Base-by-base conservation (phyloP, 2,329 filamentous ascomycete genomes). In the Allantophomopsis lycopodina region DNA sequence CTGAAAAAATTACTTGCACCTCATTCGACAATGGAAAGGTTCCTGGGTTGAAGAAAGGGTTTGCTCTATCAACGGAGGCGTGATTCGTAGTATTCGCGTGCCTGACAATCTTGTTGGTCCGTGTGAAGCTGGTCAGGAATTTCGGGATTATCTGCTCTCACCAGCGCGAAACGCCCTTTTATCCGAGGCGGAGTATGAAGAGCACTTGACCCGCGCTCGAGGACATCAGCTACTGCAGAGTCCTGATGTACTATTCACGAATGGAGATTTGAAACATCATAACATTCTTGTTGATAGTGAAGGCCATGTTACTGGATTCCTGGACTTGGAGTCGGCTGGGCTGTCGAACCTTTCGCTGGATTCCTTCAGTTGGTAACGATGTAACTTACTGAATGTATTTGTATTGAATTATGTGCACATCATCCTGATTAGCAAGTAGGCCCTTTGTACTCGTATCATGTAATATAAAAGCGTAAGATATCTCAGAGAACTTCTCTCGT, bases 261-360 rank as follows among this genome's bases (percentile, higher is more conserved):
- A 74, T 53, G 61, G 61, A 4, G 69, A 75, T 48, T 55, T 74
- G 7, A 56, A 56, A 16, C 59, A 58, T 10, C 49, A 60, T 13
- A 70, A 69, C 43, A 64, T 70, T 17, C 43, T 69, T 7, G 51
- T 61, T 2, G 45, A 53, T 13, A 39, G 47, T 5, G 58, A 56
- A 5, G 59, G 59, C 12, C 52, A 58, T 11, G 54, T 67, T 32
- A 54, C 52, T 38, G 65, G 58, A 2, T 55, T 69, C 17, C 41
- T 69, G 17, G 66, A 68, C 45, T 69, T 65, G 65, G 65, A 69
- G 46, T 54, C 57, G 21, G 54, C 60, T 16, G 64, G 64, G 20
- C 8, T 21, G 20, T 5, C 20, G 20, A 21, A 21, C 8, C 20
- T 21, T 21, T 5, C 20, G 8, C 20, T 21, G 5, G 20, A 21